Base-by-base conservation (phyloP, 108 stramenopile genomes). In the Nitzschia sp. region DNA sequence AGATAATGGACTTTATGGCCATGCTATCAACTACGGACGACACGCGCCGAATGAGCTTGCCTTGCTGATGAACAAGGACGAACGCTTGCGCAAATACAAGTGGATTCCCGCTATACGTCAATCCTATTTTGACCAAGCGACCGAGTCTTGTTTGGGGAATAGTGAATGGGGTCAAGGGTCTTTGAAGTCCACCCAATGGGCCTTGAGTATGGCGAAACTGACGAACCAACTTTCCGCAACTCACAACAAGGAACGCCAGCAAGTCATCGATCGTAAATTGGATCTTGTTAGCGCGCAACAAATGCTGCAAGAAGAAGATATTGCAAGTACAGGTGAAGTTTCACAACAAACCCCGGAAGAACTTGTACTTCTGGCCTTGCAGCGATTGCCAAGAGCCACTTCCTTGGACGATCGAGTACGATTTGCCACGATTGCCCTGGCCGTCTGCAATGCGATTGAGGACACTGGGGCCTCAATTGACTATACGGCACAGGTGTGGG, bases 181-280 rank as follows among this genome's bases (percentile, higher is more conserved):
- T 0, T 29, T 79, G 1, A 0, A 5, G 34, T 41, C 38, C 16
- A 45, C 34, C 16, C 46, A 66, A 34, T 68, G 79, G 71, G 45
- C 72, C 3, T 63, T 74, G 44, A 74, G 73, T 34, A 63, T 80
- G 68, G 79, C 79, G 15, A 80, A 80, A 38, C 46, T 80, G 27
- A 29, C 79, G 28, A 72, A 73, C 46, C 45, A 65, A 29, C 46
- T 80, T 4, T 52, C 64, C 2, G 41, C 53, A 11, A 58, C 53
- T 9, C 64, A 65, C 38, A 66, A 50, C 31, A 34, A 66, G 23
- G 55, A 57, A 19, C 69, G 68, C 9, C 27, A 30, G 6, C 26
- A 36, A 30, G 15, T 57, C n/a, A 74, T 80, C 36, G 73, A 74
- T 25, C 32, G 36, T 1, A 25, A 58, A 47, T 47, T 80, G 44